Evolutionary conservation across 2,329 filamentous ascomycete species (phyloP), one percentile per base, ranked within the genome.

Genomic region (Ilyonectria sp.): DNA sequence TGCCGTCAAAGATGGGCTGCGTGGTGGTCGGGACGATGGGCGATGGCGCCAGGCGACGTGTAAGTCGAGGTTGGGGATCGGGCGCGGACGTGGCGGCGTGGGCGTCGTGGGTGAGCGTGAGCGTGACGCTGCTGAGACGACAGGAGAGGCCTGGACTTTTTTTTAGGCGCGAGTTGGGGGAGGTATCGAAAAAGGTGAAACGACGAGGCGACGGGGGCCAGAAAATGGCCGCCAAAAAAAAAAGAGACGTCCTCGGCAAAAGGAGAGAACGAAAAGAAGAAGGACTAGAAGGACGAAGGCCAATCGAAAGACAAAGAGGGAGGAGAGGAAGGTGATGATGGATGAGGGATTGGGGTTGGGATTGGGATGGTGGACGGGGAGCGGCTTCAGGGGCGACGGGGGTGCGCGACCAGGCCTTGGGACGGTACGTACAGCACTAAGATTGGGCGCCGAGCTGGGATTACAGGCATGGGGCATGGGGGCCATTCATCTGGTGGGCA

Each of bases 311-410:
- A 58, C 58, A 44, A 50, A 67, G 60, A 49, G 58, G 56, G 60
- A 68, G 55, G 55, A 52, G 58, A 64, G 63, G 63, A 49, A 66
- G 69, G 73, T 71, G 71, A 63, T 67, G 71, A 72, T 71, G 67
- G 61, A 69, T 56, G 63, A 67, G 59, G 63, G 49, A 63, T 63
- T 52, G 57, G 64, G 56, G 62, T 58, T 64, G 60, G 65, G 67
- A 73, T 70, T 74, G 67, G 54, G 66, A 60, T 35, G 68, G 60
- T 23, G 23, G 40, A 52, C 26, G 49, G 49, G 49, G 54, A 59
- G 60, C 60, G 54, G 58, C 57, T 65, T 69, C 67, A 67, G 64
- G 64, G 67, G 67, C 60, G 60, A 67, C 67, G 63, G 67, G 67
- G 67, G 61, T 65, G 53, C 40, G 43, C 52, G 64, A 67, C 64